phyloP scores from a whole-genome alignment of 225 moss, liverwort and hornwort genomes.

The Straminergon stramineum region DNA sequence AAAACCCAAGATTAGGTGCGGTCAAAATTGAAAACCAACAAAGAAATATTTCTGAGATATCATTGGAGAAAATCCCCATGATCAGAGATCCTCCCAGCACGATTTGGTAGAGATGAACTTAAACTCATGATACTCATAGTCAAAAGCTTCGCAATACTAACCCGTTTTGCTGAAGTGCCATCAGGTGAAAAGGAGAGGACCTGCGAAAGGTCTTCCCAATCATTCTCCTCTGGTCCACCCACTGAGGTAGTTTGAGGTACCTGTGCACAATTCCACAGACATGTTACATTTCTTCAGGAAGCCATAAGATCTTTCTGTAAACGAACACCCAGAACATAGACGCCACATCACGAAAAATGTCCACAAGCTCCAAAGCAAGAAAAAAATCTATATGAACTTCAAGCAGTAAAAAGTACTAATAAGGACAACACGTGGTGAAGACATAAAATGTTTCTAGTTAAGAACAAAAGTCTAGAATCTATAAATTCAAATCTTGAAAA shows the following conservation, averaged over 20 bases:
- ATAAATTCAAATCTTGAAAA: neutral
- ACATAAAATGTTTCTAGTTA: neutral
- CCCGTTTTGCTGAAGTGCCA: slow-evolving; percentile 51
- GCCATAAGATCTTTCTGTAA: neutral
- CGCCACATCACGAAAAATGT: neutral
- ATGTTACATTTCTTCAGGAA: slow-evolving; percentile 22
- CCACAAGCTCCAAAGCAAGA: neutral
- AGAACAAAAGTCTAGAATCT: neutral
- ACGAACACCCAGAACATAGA: neutral
- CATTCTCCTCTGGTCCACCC: slow-evolving; percentile 25
- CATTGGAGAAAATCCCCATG: neutral
- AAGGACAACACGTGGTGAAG: neutral
- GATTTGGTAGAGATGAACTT: neutral
- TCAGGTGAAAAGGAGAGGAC: slow-evolving; percentile 50
- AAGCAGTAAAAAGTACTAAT: neutral
- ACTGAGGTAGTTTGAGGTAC: neutral
- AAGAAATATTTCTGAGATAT: neutral
- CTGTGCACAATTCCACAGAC: slow-evolving; percentile 14
- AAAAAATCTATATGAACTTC: neutral
- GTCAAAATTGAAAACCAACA: neutral
- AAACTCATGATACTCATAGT: neutral
- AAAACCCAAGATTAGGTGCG: neutral
- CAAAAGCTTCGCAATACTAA: neutral
- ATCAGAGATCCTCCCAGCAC: neutral
- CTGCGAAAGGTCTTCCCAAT: slow-evolving; percentile 34